Conservation (phyloP, 2,329 filamentous ascomycete genomes). For the Beauveria sp. region DNA sequence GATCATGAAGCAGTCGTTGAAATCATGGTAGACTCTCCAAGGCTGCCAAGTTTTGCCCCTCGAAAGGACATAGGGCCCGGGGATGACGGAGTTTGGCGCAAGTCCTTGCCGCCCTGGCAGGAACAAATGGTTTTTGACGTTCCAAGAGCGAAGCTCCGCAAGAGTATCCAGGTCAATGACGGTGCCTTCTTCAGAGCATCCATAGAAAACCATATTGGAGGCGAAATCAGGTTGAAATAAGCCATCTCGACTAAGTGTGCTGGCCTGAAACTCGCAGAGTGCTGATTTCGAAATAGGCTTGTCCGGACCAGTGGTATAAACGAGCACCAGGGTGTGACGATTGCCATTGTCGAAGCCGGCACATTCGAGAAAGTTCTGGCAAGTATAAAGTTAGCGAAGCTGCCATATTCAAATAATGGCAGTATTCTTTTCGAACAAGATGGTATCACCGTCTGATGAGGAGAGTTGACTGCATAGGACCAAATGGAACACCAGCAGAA, state of each 20-base stretch:
- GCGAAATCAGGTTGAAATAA: background rate
- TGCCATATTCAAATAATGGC: background rate
- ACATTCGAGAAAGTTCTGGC: background rate
- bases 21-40: constrained; percentile 11
- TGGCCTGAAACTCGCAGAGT: background rate
- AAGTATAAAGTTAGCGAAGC: background rate
- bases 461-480: background rate
- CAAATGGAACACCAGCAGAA: background rate
- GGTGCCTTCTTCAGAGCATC: background rate
- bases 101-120: background rate
- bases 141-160: background rate
- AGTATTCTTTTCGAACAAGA: too few relatives aligned
- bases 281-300: background rate
- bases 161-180: background rate
- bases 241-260: background rate
- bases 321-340: background rate
- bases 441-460: background rate
- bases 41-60: constrained; percentile 6
- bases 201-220: background rate
- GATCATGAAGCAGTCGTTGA: constrained; percentile 4
- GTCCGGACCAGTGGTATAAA: background rate
- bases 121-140: background rate
- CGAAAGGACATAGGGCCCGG: constrained; percentile 6
- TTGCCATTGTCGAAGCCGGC: background rate
- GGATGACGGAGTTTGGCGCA: background rate